Evolutionary conservation across 2,329 filamentous ascomycete species (phyloP).

Genomic region (Aphanocladium album): DNA sequence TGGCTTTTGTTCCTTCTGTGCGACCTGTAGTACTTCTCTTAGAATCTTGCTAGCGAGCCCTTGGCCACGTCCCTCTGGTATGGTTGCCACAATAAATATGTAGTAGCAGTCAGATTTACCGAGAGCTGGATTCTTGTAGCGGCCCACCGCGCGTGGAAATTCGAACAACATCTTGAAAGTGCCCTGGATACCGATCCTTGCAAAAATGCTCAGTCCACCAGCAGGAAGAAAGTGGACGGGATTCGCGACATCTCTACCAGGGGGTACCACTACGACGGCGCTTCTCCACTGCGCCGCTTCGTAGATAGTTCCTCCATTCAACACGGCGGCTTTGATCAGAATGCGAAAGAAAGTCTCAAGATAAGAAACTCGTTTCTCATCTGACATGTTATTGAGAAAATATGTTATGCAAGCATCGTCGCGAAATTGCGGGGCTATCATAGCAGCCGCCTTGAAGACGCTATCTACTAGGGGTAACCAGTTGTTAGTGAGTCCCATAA

Average conservation of each 20-base stretch:
- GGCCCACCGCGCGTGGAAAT: neutral
- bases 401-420: neutral
- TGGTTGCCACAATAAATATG: neutral
- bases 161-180: neutral
- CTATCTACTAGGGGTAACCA: too few relatives aligned
- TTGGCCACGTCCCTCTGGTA: neutral
- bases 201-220: neutral
- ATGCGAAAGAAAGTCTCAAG: neutral
- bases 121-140: neutral
- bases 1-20: neutral
- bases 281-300: neutral
- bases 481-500: too few relatives aligned
- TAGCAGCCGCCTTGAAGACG: neutral
- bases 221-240: neutral
- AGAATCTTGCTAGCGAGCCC: neutral
- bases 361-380: neutral
- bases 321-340: neutral
- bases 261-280: neutral
- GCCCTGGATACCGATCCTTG: neutral
- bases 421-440: constrained; percentile 22
- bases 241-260: neutral
- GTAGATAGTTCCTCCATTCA: neutral
- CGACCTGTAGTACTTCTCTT: neutral
- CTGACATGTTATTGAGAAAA: neutral
- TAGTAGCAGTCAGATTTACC: neutral